phyloP scores from a whole-genome alignment of 257 asterid species.

The Solanum habrochaites region DNA sequence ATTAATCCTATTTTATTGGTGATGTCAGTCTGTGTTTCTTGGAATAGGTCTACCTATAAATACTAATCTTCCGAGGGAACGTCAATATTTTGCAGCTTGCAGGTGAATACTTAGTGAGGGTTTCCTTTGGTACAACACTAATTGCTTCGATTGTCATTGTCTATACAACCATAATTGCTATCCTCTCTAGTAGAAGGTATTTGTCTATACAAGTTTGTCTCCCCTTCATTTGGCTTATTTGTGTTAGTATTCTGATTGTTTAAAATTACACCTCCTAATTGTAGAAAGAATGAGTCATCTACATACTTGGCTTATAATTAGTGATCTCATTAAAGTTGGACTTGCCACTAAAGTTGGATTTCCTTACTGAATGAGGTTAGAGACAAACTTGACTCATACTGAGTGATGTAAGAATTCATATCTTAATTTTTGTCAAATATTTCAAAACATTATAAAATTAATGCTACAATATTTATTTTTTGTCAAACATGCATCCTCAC shows the following conservation, averaged over 20 bases:
- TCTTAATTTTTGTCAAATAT: not conserved
- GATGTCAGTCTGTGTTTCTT: not conserved
- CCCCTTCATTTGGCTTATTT: not conserved
- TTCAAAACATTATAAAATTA: not conserved
- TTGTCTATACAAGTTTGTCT: too few species aligned
- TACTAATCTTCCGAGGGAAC: not conserved
- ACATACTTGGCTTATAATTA: not conserved
- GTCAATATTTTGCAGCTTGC: constrained; percentile 42
- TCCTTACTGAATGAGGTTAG: not conserved
- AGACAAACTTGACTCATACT: not conserved
- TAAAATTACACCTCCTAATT: not conserved
- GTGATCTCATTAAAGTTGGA: not conserved
- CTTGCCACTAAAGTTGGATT: not conserved
- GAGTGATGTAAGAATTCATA: not conserved
- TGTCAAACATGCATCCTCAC: not conserved
- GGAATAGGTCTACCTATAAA: not conserved
- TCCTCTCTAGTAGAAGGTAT: constrained; percentile 78
- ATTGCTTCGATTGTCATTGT: constrained; percentile 90
- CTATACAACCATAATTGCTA: constrained; percentile 71
- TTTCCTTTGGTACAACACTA: constrained; percentile 94
- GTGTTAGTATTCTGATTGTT: not conserved
- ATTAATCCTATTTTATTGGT: not conserved
- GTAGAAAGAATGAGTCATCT: not conserved
- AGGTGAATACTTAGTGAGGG: constrained; percentile 81
- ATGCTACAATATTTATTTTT: not conserved